Percentiles rank a stretch among this genome's conserved stretches.
These are phyloP conservation scores for Moniliella sp. DNA, from an alignment of 1,284 basidiomycete species.

Conservation along the genomic window DNA sequence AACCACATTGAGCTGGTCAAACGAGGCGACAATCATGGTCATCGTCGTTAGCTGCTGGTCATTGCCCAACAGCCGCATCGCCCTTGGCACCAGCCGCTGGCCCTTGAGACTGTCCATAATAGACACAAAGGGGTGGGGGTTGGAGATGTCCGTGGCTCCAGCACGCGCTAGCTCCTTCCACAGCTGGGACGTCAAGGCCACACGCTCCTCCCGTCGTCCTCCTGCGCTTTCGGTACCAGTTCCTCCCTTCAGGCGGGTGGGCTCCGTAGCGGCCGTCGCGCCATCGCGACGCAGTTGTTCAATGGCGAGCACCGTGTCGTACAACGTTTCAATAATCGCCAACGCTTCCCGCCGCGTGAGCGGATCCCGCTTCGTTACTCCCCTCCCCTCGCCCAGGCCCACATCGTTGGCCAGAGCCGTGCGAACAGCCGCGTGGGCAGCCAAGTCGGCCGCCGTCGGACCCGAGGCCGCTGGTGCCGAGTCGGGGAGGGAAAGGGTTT, in stretches of 20 bases:
- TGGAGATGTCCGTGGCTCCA: conserved; percentile 75
- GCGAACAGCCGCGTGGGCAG: conserved; percentile 19
- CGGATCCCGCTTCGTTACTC: conserved; percentile 32
- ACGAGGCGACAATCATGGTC: conserved; percentile 78
- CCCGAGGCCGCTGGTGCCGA: too few species aligned
- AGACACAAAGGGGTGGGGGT: conserved; percentile 89
- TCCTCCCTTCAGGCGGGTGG: too few species aligned
- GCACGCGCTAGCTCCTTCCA: conserved; percentile 65
- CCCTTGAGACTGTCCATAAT: conserved; percentile 73
- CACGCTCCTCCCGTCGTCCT: too few species aligned
- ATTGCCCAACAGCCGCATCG: conserved; percentile 61
- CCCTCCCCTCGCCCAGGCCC: conserved; percentile 40
- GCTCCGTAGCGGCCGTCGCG: conserved; percentile 43
- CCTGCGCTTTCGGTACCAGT: too few species aligned
- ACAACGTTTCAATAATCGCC: conserved; percentile 60
- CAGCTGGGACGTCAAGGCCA: conserved; percentile 35
- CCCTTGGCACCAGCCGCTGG: conserved; percentile 69
- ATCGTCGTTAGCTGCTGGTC: conserved; percentile 65
- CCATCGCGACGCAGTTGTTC: conserved; percentile 68
- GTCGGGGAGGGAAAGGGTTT: too few species aligned
- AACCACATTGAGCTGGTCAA: conserved; percentile 57
- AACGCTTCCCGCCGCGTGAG: conserved; percentile 58
- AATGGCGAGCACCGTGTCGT: conserved; percentile 59
- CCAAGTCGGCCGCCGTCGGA: conserved; percentile 13
- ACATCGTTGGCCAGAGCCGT: conserved; percentile 13